Base-by-base conservation (phyloP, 495 filamentous ascomycete species). In the Chaetomium cochliodes region DNA sequence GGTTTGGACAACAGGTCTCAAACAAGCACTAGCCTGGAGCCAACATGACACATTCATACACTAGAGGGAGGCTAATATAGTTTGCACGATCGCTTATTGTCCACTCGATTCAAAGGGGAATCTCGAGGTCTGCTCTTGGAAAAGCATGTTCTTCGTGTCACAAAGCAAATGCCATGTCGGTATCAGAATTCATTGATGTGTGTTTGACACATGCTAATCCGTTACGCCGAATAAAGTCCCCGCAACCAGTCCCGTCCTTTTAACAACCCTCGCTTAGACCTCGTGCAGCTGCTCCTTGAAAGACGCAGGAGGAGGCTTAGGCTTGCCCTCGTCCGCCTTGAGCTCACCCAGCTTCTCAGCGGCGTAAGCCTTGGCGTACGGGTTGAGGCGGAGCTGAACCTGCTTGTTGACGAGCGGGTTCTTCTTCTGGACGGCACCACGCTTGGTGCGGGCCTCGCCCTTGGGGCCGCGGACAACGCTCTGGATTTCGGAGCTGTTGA, bases 401-500 rank as follows among this genome's bases (percentile, higher is more conserved):
- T 98, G 96, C 86, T 90, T 96, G 88, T 98, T 98, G 82, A 83
- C 84, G 66, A 98, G 90, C 76, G 94, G 96, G 86, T 98, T 98
- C 92, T 97, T 97, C 92, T 98, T 98, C 86, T 96, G 92, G 63
- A 96, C 91, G 73, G 83, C 77, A 70, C 82, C 81, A 72, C 94
- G 90, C 92, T 97, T 97, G 80, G 92, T 94, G 73, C 86, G 82
- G 72, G 92, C 83, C 70, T 90, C 89, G 69, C 96, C 96, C 85
- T 91, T 92, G 72, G 92, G 91, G 46, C 88, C 89, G 59, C 89
- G 86, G 66, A 98, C 86, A 58, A 97, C 92, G 77, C 86, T 88
- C 87, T 98, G 94, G 78, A 98, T 89, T 85, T 98, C 94, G 72
- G 91, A 92, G 72, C 89, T 93, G 90, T 98, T 98, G 87, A 98